phyloP scores from a whole-genome alignment of 73 alveolate genomes.

The Paramecium bursaria region DNA sequence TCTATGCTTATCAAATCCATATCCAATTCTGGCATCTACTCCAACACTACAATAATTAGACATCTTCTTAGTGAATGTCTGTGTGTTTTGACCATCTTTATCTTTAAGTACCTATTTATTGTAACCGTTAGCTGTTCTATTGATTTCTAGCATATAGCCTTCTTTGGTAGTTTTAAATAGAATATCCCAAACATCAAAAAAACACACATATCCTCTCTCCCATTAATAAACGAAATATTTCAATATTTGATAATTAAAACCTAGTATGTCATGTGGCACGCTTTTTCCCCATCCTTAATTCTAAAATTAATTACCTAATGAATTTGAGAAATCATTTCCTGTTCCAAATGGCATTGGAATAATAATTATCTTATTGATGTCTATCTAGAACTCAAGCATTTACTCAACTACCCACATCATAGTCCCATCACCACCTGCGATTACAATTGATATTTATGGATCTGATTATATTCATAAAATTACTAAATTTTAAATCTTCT shows the following conservation, averaged over 20 bases:
- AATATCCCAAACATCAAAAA: slow-evolving; percentile 91
- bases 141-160: slow-evolving; percentile 73
- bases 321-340: slow-evolving; percentile 83
- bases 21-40: slow-evolving; percentile 95
- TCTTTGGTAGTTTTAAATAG: slow-evolving; percentile 72
- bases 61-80: slow-evolving; percentile 79
- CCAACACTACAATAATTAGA: slow-evolving; percentile 93
- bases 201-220: slow-evolving; percentile 70
- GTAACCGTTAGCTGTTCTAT: slow-evolving; percentile 23
- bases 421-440: slow-evolving; percentile 93
- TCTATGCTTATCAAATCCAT: slow-evolving; percentile 90
- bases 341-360: slow-evolving; percentile 89
- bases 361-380: slow-evolving; percentile 66
- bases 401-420: slow-evolving; percentile 82
- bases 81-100: slow-evolving; percentile 52
- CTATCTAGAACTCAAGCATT: slow-evolving; percentile 65
- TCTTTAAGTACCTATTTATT: slow-evolving; percentile 57
- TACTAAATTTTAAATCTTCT: slow-evolving; percentile 23
- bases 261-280: slow-evolving; percentile 66
- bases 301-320: slow-evolving; percentile 67
- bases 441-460: slow-evolving; percentile 12
- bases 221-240: slow-evolving; percentile 60
- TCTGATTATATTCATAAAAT: not conserved
- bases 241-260: slow-evolving; percentile 46
- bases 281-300: slow-evolving; percentile 71